Evolutionary conservation across 495 filamentous ascomycete species (phyloP), one percentile per base, ranked within the genome.

Genomic region (Podospora appendiculata): DNA sequence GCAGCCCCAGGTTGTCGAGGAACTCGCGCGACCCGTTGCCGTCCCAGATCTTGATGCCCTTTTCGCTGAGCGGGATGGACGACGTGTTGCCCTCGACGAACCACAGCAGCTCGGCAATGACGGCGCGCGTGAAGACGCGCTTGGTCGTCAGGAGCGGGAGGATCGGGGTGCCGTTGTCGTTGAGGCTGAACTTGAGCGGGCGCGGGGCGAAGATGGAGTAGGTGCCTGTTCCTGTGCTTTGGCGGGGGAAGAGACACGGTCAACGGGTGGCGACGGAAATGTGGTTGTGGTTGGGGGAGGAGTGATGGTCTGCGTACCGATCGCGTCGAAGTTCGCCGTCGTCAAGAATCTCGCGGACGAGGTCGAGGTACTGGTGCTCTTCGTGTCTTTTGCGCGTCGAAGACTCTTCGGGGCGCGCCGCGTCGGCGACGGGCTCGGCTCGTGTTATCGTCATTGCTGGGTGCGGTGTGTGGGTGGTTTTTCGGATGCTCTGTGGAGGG

Each of bases 31-130:
- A 87, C 52, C 92, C 93, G 65, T 98, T 97, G 63, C 88, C 89
- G 69, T 98, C 93, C 93, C 93, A 98, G 72, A 98, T 97, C 67
- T 94, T 95, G 60, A 97, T 81, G 11, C 89, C 88, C 10, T 84
- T 80, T 9, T 79, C 79, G 42, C 79, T 83, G 18, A 97, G 84
- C 0, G 89, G 73, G 4, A 77, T 59, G 0, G 87, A 87, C 4
- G 88, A 91, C 2, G 93, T 97, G 52, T 69, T 77, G 64, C 89
- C 91, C 32, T 78, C 75, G 62, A 98, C 82, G 72, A 98, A 97
- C 93, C 93, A 98, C 59, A 98, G 86, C 14, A 98, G 87, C 65
- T 98, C 93, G 59, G 85, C 86, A 60, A 97, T 75, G 39, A 98
- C 84, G 65, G 90, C 93, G 54, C 88, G 88, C 34, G 86, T 78